A percentile compares a stretch with the other conserved stretches of the same genome.
These are phyloP conservation scores for Globisporangium spiculum DNA, from an alignment of 352 stramenopile genomes.

Conservation along the genomic window DNA sequence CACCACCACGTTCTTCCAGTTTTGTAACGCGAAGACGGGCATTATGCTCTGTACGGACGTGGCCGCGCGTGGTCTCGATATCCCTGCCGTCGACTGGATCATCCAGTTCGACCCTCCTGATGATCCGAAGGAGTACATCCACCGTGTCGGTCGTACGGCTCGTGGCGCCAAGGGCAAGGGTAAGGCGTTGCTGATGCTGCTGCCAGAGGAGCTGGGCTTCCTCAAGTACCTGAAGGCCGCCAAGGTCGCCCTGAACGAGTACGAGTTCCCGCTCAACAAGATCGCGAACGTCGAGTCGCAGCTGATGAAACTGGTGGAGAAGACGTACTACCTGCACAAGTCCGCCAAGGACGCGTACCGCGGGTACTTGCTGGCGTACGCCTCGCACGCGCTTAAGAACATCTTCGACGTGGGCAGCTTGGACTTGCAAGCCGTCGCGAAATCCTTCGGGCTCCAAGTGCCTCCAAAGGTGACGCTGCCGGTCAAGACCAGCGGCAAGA, in stretches of 20 bases:
- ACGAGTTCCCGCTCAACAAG: conserved; percentile 98
- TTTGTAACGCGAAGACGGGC: conserved; percentile 96
- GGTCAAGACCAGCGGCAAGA: conserved; percentile 82
- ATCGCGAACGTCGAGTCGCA: conserved; percentile 97
- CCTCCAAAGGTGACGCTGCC: conserved; percentile 96
- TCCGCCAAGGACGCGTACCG: conserved; percentile 97
- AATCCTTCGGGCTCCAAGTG: conserved; percentile 97
- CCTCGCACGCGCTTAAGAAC: conserved; percentile 96
- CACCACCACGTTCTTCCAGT: conserved; percentile 99
- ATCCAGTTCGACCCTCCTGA: conserved; percentile 99
- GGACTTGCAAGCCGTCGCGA: conserved; percentile 95
- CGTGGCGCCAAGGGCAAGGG: conserved; percentile 88
- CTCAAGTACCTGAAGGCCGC: conserved; percentile 97
- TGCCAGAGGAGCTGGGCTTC: conserved; percentile 97
- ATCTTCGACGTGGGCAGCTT: conserved; percentile 99
- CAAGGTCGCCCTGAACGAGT: conserved; percentile 98
- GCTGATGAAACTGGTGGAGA: conserved; percentile 97
- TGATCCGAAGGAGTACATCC: conserved; percentile 99
- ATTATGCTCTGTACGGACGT: conserved; percentile 99
- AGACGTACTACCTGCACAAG: conserved; percentile 99
- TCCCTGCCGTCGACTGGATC: conserved; percentile 98
- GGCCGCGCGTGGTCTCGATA: conserved; percentile 96
- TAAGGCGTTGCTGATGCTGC: conserved; percentile 97
- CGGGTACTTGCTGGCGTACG: conserved; percentile 97
- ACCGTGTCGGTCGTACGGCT: conserved; percentile 85